A percentile compares a stretch with the other conserved stretches of the same genome.
Evolutionary conservation across 2,329 filamentous ascomycete species (phyloP).

Genomic region (Phyllosticta citribraziliensis): DNA sequence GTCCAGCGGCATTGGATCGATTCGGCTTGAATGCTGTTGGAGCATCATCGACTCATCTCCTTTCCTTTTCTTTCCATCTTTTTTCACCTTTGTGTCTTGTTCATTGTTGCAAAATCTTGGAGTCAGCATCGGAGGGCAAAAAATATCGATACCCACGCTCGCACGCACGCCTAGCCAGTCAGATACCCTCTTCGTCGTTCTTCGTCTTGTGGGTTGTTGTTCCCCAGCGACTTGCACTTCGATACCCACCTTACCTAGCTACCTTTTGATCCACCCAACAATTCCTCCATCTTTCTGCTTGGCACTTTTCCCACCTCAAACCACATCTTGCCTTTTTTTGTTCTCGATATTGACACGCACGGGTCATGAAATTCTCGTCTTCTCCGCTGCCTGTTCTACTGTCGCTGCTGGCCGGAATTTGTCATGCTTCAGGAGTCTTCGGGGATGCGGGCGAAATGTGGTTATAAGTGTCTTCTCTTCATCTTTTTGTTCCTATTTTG

Average conservation of each 20-base stretch:
- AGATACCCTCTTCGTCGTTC: not conserved
- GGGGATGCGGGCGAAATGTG: too few relatives aligned
- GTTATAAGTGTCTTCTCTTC: too few relatives aligned
- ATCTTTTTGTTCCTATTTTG: too few relatives aligned
- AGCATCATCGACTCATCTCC: not conserved
- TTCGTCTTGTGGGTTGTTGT: not conserved
- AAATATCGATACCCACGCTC: not conserved
- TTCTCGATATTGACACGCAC: not conserved
- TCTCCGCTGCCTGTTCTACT: too few relatives aligned
- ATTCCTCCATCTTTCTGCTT: not conserved
- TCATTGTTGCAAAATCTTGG: conserved; percentile 2
- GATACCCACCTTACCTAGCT: not conserved
- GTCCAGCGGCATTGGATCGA: conserved; percentile 1
- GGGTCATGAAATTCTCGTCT: not conserved
- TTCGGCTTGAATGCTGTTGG: not conserved
- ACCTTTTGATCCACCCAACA: not conserved
- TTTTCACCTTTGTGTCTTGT: not conserved
- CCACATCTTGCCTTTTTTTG: not conserved
- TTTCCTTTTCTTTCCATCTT: not conserved
- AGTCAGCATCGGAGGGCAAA: not conserved
- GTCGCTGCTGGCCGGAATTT: too few relatives aligned
- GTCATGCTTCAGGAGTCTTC: too few relatives aligned
- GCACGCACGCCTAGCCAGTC: not conserved
- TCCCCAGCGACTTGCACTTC: not conserved
- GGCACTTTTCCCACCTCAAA: not conserved